Evolutionary conservation across 805 yeast genomes (phyloP).

Genomic region (Tanozyma kutaoensis): DNA sequence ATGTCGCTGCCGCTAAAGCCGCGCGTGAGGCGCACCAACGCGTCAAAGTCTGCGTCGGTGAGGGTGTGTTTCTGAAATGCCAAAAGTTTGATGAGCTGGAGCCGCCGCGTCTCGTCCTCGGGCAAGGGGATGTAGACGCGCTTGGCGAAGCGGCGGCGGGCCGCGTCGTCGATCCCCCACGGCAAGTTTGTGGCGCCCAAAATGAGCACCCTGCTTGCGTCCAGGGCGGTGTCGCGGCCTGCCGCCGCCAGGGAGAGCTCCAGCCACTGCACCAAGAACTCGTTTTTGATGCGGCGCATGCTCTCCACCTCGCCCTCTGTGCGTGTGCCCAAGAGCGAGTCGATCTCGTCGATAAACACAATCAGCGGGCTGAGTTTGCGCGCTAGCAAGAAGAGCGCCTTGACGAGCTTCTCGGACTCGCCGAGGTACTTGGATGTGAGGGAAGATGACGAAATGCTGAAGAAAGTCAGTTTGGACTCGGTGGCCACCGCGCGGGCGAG

Average conservation of each 20-base stretch:
- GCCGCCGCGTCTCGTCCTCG: conserved; percentile 65
- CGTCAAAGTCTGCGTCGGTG: conserved; percentile 43
- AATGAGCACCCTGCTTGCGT: conserved; percentile 57
- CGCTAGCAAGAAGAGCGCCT: conserved; percentile 79
- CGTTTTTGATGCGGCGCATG: conserved; percentile 81
- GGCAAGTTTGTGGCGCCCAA: conserved; percentile 94
- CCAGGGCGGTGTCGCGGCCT: conserved; percentile 39
- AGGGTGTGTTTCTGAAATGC: conserved; percentile 62
- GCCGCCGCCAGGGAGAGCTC: conserved; percentile 78
- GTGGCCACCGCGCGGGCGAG: conserved; percentile 93
- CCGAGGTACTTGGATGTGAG: conserved; percentile 82
- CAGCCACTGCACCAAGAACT: conserved; percentile 90
- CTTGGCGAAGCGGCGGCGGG: conserved; percentile 82
- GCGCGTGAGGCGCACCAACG: conserved; percentile 52
- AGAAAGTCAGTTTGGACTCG: conserved; percentile 86
- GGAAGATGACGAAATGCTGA: conserved; percentile 82
- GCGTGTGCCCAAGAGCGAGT: conserved; percentile 73
- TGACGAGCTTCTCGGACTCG: conserved; percentile 85
- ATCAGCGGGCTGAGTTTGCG: conserved; percentile 82
- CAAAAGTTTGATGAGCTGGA: conserved; percentile 57
- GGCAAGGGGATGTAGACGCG: conserved; percentile 92
- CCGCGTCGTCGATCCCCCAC: conserved; percentile 97
- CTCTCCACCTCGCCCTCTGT: conserved; percentile 75
- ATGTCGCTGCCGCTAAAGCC: conserved; percentile 91
- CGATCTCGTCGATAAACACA: conserved; percentile 93